Percentiles rank a stretch among this genome's conserved stretches.
These are phyloP conservation scores for Blakeslea trispora DNA, from an alignment of 371 early-diverging fungal species.

Conservation along the genomic window DNA sequence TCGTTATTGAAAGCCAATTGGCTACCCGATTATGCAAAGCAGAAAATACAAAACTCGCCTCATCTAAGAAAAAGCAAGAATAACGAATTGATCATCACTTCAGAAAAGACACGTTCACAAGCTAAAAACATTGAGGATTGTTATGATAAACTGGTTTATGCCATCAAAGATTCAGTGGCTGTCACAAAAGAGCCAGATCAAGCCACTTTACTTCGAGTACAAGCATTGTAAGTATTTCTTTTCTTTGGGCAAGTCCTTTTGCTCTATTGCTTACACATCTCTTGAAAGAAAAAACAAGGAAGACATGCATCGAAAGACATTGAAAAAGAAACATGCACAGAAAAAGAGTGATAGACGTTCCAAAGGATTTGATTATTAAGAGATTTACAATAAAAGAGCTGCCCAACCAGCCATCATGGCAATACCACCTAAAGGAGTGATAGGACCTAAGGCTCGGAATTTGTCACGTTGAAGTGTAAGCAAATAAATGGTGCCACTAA, in stretches of 20 bases:
- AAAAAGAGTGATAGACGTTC: constrained; percentile 43
- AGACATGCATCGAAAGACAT: constrained; percentile 27
- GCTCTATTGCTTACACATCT: not conserved
- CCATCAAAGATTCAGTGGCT: constrained; percentile 64
- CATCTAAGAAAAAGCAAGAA: constrained; percentile 61
- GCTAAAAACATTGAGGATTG: constrained; percentile 80
- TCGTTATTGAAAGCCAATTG: constrained; percentile 65
- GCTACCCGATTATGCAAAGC: constrained; percentile 75
- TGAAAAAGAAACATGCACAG: constrained; percentile 39
- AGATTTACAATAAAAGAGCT: constrained; percentile 55
- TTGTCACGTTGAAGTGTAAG: constrained; percentile 49
- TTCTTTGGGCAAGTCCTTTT: not conserved
- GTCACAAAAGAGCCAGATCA: constrained; percentile 74
- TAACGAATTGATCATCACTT: constrained; percentile 74
- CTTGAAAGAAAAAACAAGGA: constrained; percentile 7
- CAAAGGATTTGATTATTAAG: constrained; percentile 31
- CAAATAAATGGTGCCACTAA: constrained; percentile 69
- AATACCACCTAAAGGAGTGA: constrained; percentile 79
- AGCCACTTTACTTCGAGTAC: constrained; percentile 63
- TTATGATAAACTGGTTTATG: constrained; percentile 69
- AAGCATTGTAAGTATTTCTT: constrained; percentile 55
- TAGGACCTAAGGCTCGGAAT: constrained; percentile 61
- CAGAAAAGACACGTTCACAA: constrained; percentile 83
- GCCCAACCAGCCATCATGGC: constrained; percentile 77
- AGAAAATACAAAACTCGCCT: constrained; percentile 36